Base-by-base conservation (phyloP, 2,329 filamentous ascomycete genomes). In the Sporothrix pseudoabietina region DNA sequence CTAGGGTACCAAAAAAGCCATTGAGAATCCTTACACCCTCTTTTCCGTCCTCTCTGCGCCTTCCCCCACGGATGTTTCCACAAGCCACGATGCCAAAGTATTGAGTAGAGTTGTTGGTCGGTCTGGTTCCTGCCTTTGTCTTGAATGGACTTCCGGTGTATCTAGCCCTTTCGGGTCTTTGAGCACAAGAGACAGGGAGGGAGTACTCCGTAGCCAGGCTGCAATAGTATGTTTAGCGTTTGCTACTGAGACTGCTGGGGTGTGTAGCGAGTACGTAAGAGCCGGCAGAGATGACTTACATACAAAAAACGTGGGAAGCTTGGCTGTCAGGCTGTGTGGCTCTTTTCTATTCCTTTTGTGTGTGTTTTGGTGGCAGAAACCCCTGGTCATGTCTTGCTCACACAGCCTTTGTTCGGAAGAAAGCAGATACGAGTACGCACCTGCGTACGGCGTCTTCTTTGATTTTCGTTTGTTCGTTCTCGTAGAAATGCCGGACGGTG, bases 371-470 rank as follows among this genome's bases (percentile, higher is more conserved):
- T 19, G 35, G 39, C 39, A 32, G 44, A 3, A 22, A 19, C n/a
- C 19, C 39, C 39, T 10, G n/a, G 61, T 10, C 61, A 44, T 66
- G 39, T 44, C 35, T 44, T 22, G n/a, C 39, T 12, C 39, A 30
- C 61, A 1, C 19, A 30, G 5, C 26, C 14, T n/a, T 14, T 12
- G 3, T 30, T 49, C 41, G 19, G 41, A 49, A 49, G 19, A 32
- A 47, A 52, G 44, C 26, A 69, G 26, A 44, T 52, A 70, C 10
- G n/a, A 32, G n/a, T 5, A n/a, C 12, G 52, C 68, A 70, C 68
- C 35, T 70, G 68, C 68, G 57, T 59, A 70, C 68, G 68, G 32
- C 68, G 68, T 70, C 68, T 70, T 69, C 3, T 14, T n/a, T 14
- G 22, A 8, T n/a, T n/a, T 39, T 52, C 14, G 16, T 49, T 19